Base-by-base conservation (phyloP, 306 rosid species). In the Malus sieversii region DNA sequence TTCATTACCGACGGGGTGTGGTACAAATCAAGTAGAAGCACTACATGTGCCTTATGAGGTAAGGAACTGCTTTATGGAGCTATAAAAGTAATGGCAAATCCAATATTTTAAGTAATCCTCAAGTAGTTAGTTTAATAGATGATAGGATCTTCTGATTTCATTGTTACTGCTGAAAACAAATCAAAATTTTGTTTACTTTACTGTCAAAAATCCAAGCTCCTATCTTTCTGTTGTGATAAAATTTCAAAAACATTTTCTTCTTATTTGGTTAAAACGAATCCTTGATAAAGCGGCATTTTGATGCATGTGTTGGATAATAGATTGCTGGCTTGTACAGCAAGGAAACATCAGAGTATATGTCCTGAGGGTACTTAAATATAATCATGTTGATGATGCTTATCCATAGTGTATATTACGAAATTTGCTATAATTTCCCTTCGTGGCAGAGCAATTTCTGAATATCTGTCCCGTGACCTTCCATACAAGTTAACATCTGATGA, bases 401-500 rank as follows among this genome's bases (percentile, higher is more conserved):
- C 5, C 70, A 20, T 11, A 13, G 12, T 27, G 11, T 12, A 14
- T 44, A 16, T 51, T 32, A 20, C 72, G 33, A 38, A 42, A 42
- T 13, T 20, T 46, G 8, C 27, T 48, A 27, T 44, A 15, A 66
- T 35, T 72, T 81, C 10, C 66, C 46, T 78, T 64, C 44, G 77
- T 61, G 29, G 79, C 88, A 90, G 98, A 2, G 89, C 96, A 42
- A 87, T 95, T 64, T 97, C 98, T 3, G 90, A 94, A 38, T 94
- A 92, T 81, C 80, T 94, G 59, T 94, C 98, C 13, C 80, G 77
- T 58, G 98, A 94, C 82, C 97, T 94, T 84, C 98, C 98, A 4
- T 88, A 90, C 75, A 55, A 88, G 77, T 61, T 94, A 82, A 81
- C 95, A 65, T 79, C 87, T 0, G 98, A 94, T 45, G 98, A 94